Percentiles rank a stretch among this genome's conserved stretches.
Evolutionary conservation across 768 basidiomycete species (phyloP).

Genomic region (Rhodotorula paludigena): DNA sequence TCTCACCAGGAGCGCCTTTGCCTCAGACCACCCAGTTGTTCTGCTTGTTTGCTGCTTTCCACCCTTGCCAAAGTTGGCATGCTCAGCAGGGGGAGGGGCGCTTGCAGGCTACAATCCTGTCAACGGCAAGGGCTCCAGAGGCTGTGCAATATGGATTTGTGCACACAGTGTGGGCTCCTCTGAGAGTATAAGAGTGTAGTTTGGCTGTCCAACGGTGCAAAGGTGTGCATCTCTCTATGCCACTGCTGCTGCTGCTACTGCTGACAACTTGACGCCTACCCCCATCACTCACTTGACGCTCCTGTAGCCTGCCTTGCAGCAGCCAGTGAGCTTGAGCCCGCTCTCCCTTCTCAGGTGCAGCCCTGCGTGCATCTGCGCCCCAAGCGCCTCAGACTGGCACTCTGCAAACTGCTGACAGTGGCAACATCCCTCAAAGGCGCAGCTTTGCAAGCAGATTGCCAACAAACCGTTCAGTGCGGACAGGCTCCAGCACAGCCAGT

Average conservation of each 20-base stretch:
- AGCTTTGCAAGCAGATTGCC: constrained; percentile 26
- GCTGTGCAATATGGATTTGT: constrained; percentile 55
- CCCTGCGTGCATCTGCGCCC: constrained; percentile 51
- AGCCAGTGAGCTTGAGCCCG: constrained; percentile 54
- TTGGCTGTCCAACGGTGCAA: constrained; percentile 74
- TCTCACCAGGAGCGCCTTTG: constrained; percentile 56
- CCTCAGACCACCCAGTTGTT: constrained; percentile 68
- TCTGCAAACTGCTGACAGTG: too few relatives aligned
- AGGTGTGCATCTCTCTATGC: constrained; percentile 70
- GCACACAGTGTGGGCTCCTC: constrained; percentile 61
- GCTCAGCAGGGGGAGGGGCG: constrained; percentile 47
- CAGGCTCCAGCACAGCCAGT: too few relatives aligned
- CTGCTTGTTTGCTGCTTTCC: constrained; percentile 70
- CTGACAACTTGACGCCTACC: too few relatives aligned
- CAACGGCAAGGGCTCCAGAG: constrained; percentile 5
- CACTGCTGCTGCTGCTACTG: too few relatives aligned
- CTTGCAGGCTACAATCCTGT: constrained; percentile 18
- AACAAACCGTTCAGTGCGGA: constrained; percentile 21
- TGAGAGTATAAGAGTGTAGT: constrained; percentile 75
- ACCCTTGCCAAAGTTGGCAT: constrained; percentile 66
- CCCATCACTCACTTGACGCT: constrained; percentile 61
- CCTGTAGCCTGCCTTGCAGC: constrained; percentile 52
- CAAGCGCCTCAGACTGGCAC: not conserved
- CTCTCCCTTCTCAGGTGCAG: constrained; percentile 72
- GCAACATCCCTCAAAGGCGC: not conserved